phyloP scores from a whole-genome alignment of 1,284 basidiomycete species.

The Trametes pubescens region DNA sequence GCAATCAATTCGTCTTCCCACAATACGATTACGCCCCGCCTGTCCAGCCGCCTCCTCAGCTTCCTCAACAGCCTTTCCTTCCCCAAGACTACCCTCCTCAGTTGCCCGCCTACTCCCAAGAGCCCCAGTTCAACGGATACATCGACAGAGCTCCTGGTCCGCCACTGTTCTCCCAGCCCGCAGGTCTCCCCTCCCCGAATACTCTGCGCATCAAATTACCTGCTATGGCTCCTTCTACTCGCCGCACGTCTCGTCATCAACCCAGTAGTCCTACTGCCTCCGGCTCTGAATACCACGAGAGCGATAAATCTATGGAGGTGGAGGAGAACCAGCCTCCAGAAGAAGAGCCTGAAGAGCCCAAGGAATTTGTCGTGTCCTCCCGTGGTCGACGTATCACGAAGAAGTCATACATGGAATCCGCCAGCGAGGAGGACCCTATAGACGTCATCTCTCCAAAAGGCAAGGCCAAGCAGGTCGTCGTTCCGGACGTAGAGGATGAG shows the following conservation, averaged over 20 bases:
- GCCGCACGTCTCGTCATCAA: slow-evolving; percentile 35
- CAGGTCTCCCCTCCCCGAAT: slow-evolving; percentile 18
- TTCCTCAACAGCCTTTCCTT: slow-evolving; percentile 4
- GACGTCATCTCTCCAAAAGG: slow-evolving; percentile 29
- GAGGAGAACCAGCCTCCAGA: slow-evolving; percentile 40
- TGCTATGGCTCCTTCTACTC: slow-evolving; percentile 42
- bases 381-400: slow-evolving; percentile 57
- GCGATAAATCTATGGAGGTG: slow-evolving; percentile 55
- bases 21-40: slow-evolving; percentile 9
- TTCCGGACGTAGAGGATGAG: slow-evolving; percentile 45
- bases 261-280: slow-evolving; percentile 49
- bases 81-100: slow-evolving; percentile 7
- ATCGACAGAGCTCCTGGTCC: slow-evolving; percentile 14
- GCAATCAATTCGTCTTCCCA: slow-evolving; percentile 30
- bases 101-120: slow-evolving; percentile 3
- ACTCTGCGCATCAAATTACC: slow-evolving; percentile 39
- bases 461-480: slow-evolving; percentile 48
- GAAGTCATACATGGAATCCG: slow-evolving; percentile 61
- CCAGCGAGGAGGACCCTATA: slow-evolving; percentile 50
- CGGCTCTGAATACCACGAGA: slow-evolving; percentile 72
- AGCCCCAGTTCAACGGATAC: slow-evolving; percentile 14
- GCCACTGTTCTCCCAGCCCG: slow-evolving; percentile 14
- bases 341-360: slow-evolving; percentile 33
- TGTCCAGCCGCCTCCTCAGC: slow-evolving; percentile 9
- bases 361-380: slow-evolving; percentile 43